These are phyloP conservation scores for Nakaseomyces bracarensis DNA, from an alignment of 1,139 yeast species.

Conservation along the genomic window DNA sequence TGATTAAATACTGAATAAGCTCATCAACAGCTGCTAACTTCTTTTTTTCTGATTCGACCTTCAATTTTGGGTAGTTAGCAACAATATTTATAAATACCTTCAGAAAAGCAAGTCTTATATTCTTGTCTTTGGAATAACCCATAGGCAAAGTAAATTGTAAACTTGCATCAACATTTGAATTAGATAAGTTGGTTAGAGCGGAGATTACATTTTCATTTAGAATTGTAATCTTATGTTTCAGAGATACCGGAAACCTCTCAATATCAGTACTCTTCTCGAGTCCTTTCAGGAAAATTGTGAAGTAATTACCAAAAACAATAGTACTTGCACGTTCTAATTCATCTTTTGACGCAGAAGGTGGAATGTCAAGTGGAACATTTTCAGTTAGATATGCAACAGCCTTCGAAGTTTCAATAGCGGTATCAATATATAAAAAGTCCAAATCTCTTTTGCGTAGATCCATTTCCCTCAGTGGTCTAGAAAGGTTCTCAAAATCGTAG, in stretches of 20 bases:
- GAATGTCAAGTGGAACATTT: constrained; percentile 51
- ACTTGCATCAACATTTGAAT: constrained; percentile 74
- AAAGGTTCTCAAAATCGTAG: constrained; percentile 30
- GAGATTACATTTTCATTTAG: constrained; percentile 60
- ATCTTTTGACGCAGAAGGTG: constrained; percentile 49
- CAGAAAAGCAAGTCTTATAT: constrained; percentile 62
- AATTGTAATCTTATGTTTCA: constrained; percentile 45
- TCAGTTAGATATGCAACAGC: constrained; percentile 49
- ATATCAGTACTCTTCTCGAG: constrained; percentile 48
- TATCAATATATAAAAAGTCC: constrained; percentile 50
- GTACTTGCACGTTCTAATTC: constrained; percentile 53
- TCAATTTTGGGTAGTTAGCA: constrained; percentile 33
- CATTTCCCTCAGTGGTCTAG: constrained; percentile 29
- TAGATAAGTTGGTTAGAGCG: constrained; percentile 60
- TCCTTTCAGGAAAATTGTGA: constrained; percentile 60
- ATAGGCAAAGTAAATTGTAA: constrained; percentile 67
- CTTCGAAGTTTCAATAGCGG: constrained; percentile 57
- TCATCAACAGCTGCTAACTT: constrained; percentile 28
- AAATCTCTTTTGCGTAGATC: constrained; percentile 37
- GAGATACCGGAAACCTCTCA: constrained; percentile 31
- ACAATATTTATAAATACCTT: constrained; percentile 69
- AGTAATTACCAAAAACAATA: constrained; percentile 62
- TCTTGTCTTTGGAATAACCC: constrained; percentile 62
- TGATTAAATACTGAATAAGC: constrained; percentile 16
- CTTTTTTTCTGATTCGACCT: constrained; percentile 27